Conservation (phyloP, 305 asterid genomes). For the Caryopteris hybrid region DNA sequence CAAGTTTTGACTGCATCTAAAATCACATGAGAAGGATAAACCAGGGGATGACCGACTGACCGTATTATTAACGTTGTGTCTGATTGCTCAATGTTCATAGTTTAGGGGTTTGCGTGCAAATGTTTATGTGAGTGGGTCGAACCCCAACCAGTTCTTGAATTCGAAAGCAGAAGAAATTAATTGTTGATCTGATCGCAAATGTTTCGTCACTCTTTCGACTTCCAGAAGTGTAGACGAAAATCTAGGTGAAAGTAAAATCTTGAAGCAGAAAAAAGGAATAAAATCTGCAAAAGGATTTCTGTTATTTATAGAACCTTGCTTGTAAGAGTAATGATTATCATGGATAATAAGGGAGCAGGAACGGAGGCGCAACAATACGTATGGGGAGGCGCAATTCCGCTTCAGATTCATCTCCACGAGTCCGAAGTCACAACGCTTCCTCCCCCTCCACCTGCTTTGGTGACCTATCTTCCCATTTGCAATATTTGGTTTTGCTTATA, state of each 20-base stretch:
- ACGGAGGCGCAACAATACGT: slow-evolving; percentile 70
- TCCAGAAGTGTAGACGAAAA: slow-evolving; percentile 3
- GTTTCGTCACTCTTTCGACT: slow-evolving; percentile 7
- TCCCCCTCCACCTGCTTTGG: slow-evolving; percentile 84
- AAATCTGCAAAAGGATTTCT: background rate
- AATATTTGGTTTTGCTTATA: background rate
- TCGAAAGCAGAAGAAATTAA: background rate
- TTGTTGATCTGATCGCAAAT: no score
- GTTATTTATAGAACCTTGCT: background rate
- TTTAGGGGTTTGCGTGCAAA: slow-evolving; percentile 1
- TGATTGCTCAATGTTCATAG: background rate
- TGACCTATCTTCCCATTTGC: slow-evolving; percentile 13
- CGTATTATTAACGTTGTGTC: no score
- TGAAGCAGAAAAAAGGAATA: background rate
- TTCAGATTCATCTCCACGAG: slow-evolving; percentile 92
- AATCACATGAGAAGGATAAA: no score
- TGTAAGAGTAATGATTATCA: slow-evolving; percentile 1
- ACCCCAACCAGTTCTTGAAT: no score
- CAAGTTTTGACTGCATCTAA: no score
- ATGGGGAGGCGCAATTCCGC: slow-evolving; percentile 92
- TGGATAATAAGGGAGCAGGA: slow-evolving; percentile 46
- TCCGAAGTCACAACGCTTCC: slow-evolving; percentile 95
- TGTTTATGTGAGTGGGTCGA: background rate
- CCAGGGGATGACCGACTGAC: no score
- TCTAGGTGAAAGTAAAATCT: background rate